Evolutionary conservation across 257 asterid species (phyloP).

Genomic region (Gentiana dahurica): DNA sequence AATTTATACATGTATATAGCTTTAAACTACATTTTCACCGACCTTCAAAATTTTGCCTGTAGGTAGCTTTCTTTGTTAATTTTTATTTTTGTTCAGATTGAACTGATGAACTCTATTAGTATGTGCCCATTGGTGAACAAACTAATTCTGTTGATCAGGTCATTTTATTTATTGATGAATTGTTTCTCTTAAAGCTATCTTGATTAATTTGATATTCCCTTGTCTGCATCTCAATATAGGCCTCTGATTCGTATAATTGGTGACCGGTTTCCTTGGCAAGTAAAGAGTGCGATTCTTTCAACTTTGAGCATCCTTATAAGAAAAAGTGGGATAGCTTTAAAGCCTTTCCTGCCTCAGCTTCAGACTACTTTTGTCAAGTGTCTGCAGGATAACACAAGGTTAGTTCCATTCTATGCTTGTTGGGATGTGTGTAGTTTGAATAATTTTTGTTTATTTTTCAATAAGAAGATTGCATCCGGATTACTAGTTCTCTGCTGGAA

Average conservation of each 20-base stretch:
- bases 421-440: background rate
- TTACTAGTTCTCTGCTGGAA: background rate
- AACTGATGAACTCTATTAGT: too few species aligned
- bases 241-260: slow-evolving; percentile 98
- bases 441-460: background rate
- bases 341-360: slow-evolving; percentile 99
- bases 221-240: slow-evolving; percentile 30
- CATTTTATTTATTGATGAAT: too few species aligned
- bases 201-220: too few species aligned
- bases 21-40: too few species aligned
- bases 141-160: too few species aligned
- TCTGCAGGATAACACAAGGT: slow-evolving; percentile 95
- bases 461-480: background rate
- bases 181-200: too few species aligned
- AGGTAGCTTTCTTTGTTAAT: too few species aligned
- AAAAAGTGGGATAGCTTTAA: slow-evolving; percentile 86
- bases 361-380: slow-evolving; percentile 96
- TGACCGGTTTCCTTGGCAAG: slow-evolving; percentile 99
- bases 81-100: too few species aligned
- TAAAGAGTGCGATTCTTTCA: slow-evolving; percentile 91
- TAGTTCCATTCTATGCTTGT: slow-evolving; percentile 18
- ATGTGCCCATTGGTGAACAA: too few species aligned
- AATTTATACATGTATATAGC: too few species aligned
- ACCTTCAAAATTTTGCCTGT: too few species aligned
- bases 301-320: slow-evolving; percentile 85